These are phyloP conservation scores for Cyclotella baltica DNA, from an alignment of 108 stramenopile species.

Conservation along the genomic window DNA sequence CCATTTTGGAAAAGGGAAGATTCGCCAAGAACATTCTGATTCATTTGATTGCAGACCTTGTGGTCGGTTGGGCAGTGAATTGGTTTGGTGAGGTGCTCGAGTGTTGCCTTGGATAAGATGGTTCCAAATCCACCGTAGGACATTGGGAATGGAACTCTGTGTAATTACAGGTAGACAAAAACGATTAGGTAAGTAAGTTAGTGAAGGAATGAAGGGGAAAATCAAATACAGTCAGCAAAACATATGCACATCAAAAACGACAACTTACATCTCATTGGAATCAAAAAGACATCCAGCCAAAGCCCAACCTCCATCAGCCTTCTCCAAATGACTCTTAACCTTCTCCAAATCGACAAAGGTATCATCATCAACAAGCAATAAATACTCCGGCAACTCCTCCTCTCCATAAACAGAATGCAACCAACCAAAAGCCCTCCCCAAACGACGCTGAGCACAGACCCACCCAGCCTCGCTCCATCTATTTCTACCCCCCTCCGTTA, in stretches of 20 bases:
- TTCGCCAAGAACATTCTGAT: conserved; percentile 2
- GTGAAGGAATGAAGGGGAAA: too few species aligned
- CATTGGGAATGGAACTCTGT: conserved; percentile 21
- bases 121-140: conserved; percentile 59
- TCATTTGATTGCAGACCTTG: not conserved
- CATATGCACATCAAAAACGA: too few species aligned
- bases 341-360: conserved; percentile 7
- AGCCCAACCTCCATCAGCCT: not conserved
- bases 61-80: not conserved
- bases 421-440: conserved; percentile 22
- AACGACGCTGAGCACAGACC: conserved; percentile 46
- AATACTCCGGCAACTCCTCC: not conserved
- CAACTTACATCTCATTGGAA: conserved; percentile 5
- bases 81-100: conserved; percentile 32
- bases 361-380: conserved; percentile 20
- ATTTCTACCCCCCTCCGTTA: not conserved
- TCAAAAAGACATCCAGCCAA: conserved; percentile 10
- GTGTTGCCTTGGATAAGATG: conserved; percentile 19
- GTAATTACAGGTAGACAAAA: too few species aligned
- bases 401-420: conserved; percentile 2
- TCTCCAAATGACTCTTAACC: conserved; percentile 11
- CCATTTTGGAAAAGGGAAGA: conserved; percentile 1
- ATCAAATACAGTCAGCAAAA: too few species aligned
- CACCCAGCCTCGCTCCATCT: conserved; percentile 21
- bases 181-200: too few species aligned